Evolutionary conservation across 2,329 filamentous ascomycete genomes (phyloP), one percentile per base, ranked within the genome.

Genomic region (Plectosphaerella sp.): DNA sequence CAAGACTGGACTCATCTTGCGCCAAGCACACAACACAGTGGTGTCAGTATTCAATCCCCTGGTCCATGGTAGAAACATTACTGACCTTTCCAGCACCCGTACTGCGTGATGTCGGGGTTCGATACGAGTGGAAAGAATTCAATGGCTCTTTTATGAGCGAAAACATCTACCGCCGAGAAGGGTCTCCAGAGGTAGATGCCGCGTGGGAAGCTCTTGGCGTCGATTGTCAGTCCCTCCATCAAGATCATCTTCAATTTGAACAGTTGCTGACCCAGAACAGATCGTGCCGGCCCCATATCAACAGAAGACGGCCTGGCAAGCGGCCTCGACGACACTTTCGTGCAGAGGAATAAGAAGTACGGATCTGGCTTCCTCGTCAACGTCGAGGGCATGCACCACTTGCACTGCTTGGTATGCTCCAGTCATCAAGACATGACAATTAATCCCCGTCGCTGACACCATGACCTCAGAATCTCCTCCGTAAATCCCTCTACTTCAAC

Each of bases 311-410:
- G 79, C 0, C 60, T 70, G 16, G 59, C 62, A 12, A 78, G 77
- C 5, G 82, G 81, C 0, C 65, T 86, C n/a, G 69, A 72, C 1
- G 57, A 61, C 6, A 73, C 78, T 18, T 81, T 84, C 53, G 81
- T 85, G 8, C 78, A 80, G 57, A 71, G 83, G 16, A 72, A 69
- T 7, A 64, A 72, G 4, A 72, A 78, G 49, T 77, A 85, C 57
- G 83, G 83, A 0, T 80, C 80, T 24, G 82, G 82, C 0, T 85
- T 75, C 62, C 67, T 78, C 3, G 79, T 78, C n/a, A 81, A 82
- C 41, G 72, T 82, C 1, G 78, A 82, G 60, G 78, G 77, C 7
- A 65, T 81, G 63, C 77, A 82, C 58, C 78, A 82, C 54, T 60
- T 82, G 14, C 79, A 85, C 61, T 86, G 83, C 56, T 59, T 86